Conservation (phyloP, 1,139 yeast genomes). For the Lipomyces yarrowii region DNA sequence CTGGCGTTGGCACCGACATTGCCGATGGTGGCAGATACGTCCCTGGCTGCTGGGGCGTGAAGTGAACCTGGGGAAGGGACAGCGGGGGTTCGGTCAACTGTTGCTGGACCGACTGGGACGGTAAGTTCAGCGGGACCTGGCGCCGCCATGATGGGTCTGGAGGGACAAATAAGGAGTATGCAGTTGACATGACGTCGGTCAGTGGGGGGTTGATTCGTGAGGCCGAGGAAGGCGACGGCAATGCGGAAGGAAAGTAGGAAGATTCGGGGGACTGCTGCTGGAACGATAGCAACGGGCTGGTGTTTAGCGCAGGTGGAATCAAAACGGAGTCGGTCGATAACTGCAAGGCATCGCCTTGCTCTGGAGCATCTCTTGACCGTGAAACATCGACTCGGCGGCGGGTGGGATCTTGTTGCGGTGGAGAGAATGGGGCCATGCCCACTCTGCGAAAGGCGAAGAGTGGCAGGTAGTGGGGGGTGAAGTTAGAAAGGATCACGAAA, state of each 20-base stretch:
- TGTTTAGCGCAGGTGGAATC: neutral
- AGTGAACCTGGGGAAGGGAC: neutral
- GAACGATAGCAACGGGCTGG: neutral
- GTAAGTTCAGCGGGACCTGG: neutral
- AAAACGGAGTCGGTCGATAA: neutral
- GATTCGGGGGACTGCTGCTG: neutral
- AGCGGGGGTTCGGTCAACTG: conserved; percentile 8
- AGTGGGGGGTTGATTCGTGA: neutral
- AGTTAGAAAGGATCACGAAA: neutral
- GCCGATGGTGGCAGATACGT: conserved; percentile 1
- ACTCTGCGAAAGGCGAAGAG: neutral
- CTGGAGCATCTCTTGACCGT: neutral
- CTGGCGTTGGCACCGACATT: neutral
- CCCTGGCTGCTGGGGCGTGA: neutral
- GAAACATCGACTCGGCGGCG: too few relatives aligned
- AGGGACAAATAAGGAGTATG: neutral
- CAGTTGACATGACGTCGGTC: neutral
- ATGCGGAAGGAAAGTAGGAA: neutral
- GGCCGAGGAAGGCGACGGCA: neutral
- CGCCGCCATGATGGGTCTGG: neutral
- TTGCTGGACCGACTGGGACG: conserved; percentile 11
- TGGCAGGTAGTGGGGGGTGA: neutral
- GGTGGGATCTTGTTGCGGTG: neutral
- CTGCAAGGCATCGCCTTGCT: neutral
- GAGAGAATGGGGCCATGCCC: neutral